Evolutionary conservation across 257 asterid genomes (phyloP).

Genomic region (Eucommia ulmoides): DNA sequence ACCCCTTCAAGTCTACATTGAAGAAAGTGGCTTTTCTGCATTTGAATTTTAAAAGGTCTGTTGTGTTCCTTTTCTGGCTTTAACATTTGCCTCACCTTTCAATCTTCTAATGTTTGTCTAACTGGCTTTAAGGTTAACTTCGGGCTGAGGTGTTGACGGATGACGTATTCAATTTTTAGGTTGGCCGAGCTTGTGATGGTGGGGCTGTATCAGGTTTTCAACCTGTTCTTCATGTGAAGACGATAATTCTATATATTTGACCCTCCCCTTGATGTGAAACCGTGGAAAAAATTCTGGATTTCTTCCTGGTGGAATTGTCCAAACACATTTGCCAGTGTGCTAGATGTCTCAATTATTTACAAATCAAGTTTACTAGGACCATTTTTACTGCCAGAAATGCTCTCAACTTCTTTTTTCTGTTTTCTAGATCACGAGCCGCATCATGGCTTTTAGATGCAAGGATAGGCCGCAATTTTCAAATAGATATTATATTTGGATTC

Average conservation of each 20-base stretch:
- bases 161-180: conserved; percentile 94
- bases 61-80: conserved; percentile 52
- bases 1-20: conserved; percentile 71
- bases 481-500: neutral
- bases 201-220: conserved; percentile 94
- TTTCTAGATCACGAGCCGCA: neutral
- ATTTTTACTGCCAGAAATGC: neutral
- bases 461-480: neutral
- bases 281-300: conserved; percentile 36
- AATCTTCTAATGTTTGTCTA: conserved; percentile 48
- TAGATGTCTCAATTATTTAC: conserved; percentile 11
- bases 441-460: neutral
- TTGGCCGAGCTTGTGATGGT: conserved; percentile 85
- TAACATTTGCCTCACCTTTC: conserved; percentile 43
- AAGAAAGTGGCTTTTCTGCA: conserved; percentile 76
- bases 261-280: conserved; percentile 48
- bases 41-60: conserved; percentile 81
- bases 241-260: conserved; percentile 63
- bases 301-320: conserved; percentile 14
- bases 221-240: conserved; percentile 77
- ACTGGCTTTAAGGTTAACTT: conserved; percentile 71
- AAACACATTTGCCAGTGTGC: conserved; percentile 14
- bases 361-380: conserved; percentile 6
- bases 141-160: conserved; percentile 74
- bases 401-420: neutral